Evolutionary conservation across 306 rosid genomes (phyloP).

Genomic region (Trichosanthes cucumerina): DNA sequence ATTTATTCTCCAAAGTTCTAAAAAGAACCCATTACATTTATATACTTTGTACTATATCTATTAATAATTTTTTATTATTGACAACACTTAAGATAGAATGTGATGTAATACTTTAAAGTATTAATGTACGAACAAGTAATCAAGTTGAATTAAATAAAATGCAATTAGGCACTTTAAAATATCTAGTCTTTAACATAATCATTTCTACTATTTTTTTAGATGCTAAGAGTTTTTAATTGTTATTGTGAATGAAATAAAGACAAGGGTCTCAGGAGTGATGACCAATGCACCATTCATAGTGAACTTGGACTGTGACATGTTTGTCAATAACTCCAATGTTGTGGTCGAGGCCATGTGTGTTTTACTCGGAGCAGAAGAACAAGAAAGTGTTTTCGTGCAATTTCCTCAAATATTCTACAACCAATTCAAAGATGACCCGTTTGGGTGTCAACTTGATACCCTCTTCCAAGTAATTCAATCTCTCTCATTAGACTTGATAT

Average conservation of each 20-base stretch:
- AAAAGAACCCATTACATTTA: too few relatives aligned
- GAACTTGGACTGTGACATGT: conserved; percentile 66
- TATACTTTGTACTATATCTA: too few relatives aligned
- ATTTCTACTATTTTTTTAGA: not conserved
- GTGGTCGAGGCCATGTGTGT: conserved; percentile 24
- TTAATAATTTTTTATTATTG: too few relatives aligned
- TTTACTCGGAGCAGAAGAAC: not conserved
- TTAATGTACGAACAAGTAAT: too few relatives aligned
- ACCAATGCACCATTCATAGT: conserved; percentile 52
- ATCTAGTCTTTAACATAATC: too few relatives aligned
- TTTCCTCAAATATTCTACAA: conserved; percentile 38
- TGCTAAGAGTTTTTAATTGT: not conserved
- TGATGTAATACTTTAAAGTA: too few relatives aligned
- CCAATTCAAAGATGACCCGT: conserved; percentile 49
- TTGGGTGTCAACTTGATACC: conserved; percentile 11
- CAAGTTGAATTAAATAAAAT: too few relatives aligned
- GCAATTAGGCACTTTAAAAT: too few relatives aligned
- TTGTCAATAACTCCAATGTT: conserved; percentile 39
- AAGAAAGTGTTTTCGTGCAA: conserved; percentile 29
- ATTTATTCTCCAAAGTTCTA: too few relatives aligned
- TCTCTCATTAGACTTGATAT: not conserved
- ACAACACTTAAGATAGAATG: too few relatives aligned
- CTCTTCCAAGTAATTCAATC: not conserved
- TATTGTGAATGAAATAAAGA: conserved; percentile 12
- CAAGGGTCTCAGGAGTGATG: conserved; percentile 54